Evolutionary conservation across 2,329 filamentous ascomycete species (phyloP), one percentile per base, ranked within the genome.

Genomic region (Tolypocladium sp.): DNA sequence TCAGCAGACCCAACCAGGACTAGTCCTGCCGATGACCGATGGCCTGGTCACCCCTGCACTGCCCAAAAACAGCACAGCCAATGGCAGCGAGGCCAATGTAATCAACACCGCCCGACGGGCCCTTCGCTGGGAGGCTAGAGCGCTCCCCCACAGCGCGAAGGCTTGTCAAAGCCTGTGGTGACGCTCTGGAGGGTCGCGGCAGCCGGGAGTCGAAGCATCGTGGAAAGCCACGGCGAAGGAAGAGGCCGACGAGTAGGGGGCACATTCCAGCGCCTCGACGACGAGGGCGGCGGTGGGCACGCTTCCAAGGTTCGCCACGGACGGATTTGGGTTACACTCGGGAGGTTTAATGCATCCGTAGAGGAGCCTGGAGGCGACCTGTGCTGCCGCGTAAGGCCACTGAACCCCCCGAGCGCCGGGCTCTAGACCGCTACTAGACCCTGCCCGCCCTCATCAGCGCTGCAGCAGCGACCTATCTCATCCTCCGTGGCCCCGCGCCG

Each of bases 1-100:
- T 20, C 22, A 42, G 38, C 54, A 44, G 38, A 17, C 55, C 58
- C 41, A 58, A 66, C 57, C 49, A 20, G 62, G 64, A 41, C 58
- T 66, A 64, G 65, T 46, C 59, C 60, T 61, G 54, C 64, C 61
- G 64, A 61, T 58, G 60, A n/a, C 63, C 63, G 63, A 63, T 41
- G 60, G 46, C 49, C 46, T 56, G 59, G 60, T n/a, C 49, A 53
- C 62, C 62, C 60, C 63, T 61, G 61, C 56, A 13, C 54, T 52
- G 56, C 38, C 49, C 53, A 42, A 57, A 57, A 8, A 3, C 13
- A 13, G 22, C 20, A 5, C 44, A 27, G 27, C 60, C 58, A 67
- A 66, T 67, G 57, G 59, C n/a, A 55, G 35, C 35, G 49, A 27
- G 57, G 58, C 44, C 10, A 58, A 61, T 64, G 60, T 62, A 63